phyloP scores from a whole-genome alignment of 129 eudicot genomes.

The Escallonia herrerae region DNA sequence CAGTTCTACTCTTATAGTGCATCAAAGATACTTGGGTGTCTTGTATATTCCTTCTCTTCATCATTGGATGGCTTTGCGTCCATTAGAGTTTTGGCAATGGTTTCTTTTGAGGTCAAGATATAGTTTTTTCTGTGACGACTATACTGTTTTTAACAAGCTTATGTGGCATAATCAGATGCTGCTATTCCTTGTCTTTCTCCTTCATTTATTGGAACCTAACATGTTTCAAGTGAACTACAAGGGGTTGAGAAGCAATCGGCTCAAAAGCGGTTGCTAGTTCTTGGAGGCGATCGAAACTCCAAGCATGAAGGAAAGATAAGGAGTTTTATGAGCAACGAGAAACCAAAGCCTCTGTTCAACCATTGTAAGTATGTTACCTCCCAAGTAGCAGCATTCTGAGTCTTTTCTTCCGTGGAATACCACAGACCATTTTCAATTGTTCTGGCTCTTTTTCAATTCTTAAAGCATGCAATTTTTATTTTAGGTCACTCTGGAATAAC shows the following conservation, averaged over 20 bases:
- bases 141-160: neutral
- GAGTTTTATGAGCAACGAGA: constrained; percentile 20
- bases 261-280: constrained; percentile 59
- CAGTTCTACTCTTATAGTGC: too few relatives aligned
- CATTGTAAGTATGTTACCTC: constrained; percentile 47
- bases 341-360: constrained; percentile 50
- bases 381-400: neutral
- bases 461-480: neutral
- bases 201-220: neutral
- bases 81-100: too few relatives aligned
- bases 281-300: constrained; percentile 59
- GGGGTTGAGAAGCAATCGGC: constrained; percentile 30
- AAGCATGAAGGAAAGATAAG: constrained; percentile 18
- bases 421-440: neutral
- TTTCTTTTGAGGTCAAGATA: too few relatives aligned
- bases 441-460: neutral
- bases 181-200: neutral
- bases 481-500: neutral
- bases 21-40: too few relatives aligned
- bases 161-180: neutral
- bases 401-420: neutral
- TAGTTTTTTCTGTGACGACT: too few relatives aligned
- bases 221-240: constrained; percentile 12
- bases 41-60: too few relatives aligned
- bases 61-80: too few relatives aligned